A percentile compares a stretch with the other conserved stretches of the same genome.
Conservation (phyloP, 805 yeast species). For the Torulaspora delbrueckii region DNA sequence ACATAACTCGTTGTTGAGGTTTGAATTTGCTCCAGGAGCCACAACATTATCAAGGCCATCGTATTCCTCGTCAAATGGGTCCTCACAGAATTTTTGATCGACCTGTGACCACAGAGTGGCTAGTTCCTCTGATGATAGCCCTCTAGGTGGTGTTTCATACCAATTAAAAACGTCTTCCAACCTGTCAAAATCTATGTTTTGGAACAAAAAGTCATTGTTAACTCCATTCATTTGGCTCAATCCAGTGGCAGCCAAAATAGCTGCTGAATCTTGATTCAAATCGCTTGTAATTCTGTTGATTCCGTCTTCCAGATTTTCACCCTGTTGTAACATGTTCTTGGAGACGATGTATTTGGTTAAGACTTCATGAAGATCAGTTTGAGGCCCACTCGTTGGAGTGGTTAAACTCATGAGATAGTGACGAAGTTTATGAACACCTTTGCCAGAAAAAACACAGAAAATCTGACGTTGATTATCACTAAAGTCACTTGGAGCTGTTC, state of each 20-base stretch:
- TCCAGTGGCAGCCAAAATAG: conserved; percentile 35
- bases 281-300: conserved; percentile 28
- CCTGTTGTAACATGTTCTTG: conserved; percentile 24
- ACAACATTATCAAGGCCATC: conserved; percentile 29
- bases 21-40: conserved; percentile 30
- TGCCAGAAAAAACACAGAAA: conserved; percentile 91
- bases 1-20: conserved; percentile 31
- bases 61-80: conserved; percentile 30
- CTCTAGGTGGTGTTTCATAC: conserved; percentile 11
- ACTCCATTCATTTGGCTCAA: conserved; percentile 30
- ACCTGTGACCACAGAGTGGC: conserved; percentile 21
- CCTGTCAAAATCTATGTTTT: conserved; percentile 32
- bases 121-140: conserved; percentile 21
- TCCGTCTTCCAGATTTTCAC: conserved; percentile 29
- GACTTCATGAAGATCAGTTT: conserved; percentile 32
- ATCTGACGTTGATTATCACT: conserved; percentile 76
- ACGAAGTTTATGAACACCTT: conserved; percentile 74
- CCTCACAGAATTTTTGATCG: conserved; percentile 31
- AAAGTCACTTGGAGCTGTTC: conserved; percentile 90
- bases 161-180: conserved; percentile 29
- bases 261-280: conserved; percentile 34
- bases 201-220: conserved; percentile 30
- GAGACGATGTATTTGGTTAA: conserved; percentile 29
- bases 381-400: conserved; percentile 34
- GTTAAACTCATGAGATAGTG: conserved; percentile 51